Evolutionary conservation across 805 yeast species (phyloP), one percentile per base, ranked within the genome.

Genomic region (Zygoascus bituminiphila): DNA sequence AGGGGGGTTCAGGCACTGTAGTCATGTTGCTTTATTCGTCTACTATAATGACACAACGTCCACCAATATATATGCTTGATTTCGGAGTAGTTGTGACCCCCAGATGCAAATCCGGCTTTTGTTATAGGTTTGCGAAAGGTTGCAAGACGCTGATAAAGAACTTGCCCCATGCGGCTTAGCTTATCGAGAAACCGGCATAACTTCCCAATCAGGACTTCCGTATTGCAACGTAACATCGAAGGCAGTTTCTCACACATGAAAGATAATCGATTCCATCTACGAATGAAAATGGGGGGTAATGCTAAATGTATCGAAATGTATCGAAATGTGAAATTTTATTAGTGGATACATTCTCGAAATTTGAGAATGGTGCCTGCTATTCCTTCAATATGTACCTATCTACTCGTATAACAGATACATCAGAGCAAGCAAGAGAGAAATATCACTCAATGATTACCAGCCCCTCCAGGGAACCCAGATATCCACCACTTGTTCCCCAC

Each of bases 381-480:
- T n/a, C n/a, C n/a, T n/a, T n/a, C n/a, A n/a, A n/a, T n/a, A n/a
- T n/a, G n/a, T n/a, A n/a, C n/a, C n/a, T n/a, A n/a, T n/a, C n/a
- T n/a, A n/a, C n/a, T n/a, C n/a, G n/a, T n/a, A n/a, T n/a, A n/a
- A n/a, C n/a, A n/a, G n/a, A n/a, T n/a, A n/a, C n/a, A n/a, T n/a
- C n/a, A n/a, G n/a, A n/a, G n/a, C n/a, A n/a, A n/a, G n/a, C n/a
- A n/a, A n/a, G n/a, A n/a, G n/a, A n/a, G n/a, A n/a, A n/a, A n/a
- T n/a, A n/a, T n/a, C n/a, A n/a, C 8, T 7, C 10, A 12, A 25
- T 40, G 20, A 37, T 41, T 54, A 62, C 69, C 68, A 79, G 2
- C 80, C 81, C 57, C 75, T 70, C 65, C 74, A 74, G 5, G 88
- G 84, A 21, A 75, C 70, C 85, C 87, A 81, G 17, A 82, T 67